Base-by-base conservation (phyloP, 768 basidiomycete species). In the Ramaria sp. region DNA sequence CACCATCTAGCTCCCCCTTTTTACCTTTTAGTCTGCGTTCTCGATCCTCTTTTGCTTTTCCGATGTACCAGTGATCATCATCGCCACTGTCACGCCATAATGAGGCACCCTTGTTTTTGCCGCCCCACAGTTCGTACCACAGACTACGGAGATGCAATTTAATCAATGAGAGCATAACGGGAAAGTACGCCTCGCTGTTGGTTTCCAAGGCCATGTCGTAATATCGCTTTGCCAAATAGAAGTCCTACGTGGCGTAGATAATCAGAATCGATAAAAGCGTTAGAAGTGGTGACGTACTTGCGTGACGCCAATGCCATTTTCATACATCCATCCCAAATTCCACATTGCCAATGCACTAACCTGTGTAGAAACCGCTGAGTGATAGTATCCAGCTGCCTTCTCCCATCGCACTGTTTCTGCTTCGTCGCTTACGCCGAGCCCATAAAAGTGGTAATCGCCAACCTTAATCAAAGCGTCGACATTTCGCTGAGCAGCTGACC, bases 241-340 rank as follows among this genome's bases (percentile, higher is more conserved):
- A 98, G 67, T 99, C 96, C 84, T 93, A 60, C 13, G 8, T 18
- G 50, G 27, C 51, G 9, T 15, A 16, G 20, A 56, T 18, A 56
- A 22, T 5, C 34, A 52, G 27, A 34, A 39, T 34, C 15, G 1
- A 34, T 20, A 45, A 48, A 13, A 15, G 30, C 12, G n/a, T 22
- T 38, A 34, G 24, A 56, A 44, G 34, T n/a, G 1, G 32, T 18
- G 18, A 58, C 71, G 58, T 58, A 88, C 90, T 75, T 88, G 85
- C 24, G 87, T 81, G 0, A 98, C 89, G 2, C 96, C 96, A 20
- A 88, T 66, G 0, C 96, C 96, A 61, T 92, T 90, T 70, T 98
- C 95, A 66, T 97, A 98, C 96, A 98, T 98, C 89, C 90, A 97
- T 1, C 95, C 96, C 10, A 98, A 70, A 63, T 97, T 96, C 92